phyloP scores from a whole-genome alignment of 495 filamentous ascomycete genomes.

The Tuber calosporum region DNA sequence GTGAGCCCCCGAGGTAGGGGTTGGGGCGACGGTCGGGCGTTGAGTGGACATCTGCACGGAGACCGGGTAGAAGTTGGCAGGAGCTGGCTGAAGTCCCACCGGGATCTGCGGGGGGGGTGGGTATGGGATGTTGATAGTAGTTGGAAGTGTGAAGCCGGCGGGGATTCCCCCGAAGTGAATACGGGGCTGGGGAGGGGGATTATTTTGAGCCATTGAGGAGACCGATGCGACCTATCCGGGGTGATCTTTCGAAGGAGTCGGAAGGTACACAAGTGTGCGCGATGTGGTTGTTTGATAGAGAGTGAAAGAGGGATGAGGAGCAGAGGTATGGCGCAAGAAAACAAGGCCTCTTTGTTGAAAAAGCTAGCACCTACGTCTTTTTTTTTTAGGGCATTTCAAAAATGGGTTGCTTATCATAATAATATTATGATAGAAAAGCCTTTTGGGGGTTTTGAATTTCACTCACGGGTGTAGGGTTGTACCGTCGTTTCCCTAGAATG shows the following conservation, averaged over 20 bases:
- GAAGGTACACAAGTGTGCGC: not conserved
- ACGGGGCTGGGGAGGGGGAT: not conserved
- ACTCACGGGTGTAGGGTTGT: not conserved
- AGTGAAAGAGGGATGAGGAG: not conserved
- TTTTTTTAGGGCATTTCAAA: not conserved
- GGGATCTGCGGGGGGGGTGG: not conserved
- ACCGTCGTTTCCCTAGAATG: not conserved
- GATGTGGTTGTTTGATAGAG: not conserved
- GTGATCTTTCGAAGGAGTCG: not conserved
- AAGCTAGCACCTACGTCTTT: not conserved
- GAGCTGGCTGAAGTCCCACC: not conserved
- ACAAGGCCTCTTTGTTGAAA: not conserved
- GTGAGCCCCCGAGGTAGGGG: not conserved
- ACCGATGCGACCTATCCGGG: not conserved
- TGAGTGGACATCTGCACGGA: not conserved
- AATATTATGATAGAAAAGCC: too few relatives aligned
- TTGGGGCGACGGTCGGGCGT: not conserved
- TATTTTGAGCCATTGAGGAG: not conserved
- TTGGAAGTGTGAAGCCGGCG: not conserved
- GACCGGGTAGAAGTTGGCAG: not conserved
- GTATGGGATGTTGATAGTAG: not conserved
- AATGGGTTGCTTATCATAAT: not conserved
- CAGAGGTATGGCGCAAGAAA: not conserved
- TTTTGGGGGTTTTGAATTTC: not conserved
- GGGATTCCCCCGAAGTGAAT: not conserved